phyloP scores from a whole-genome alignment of 441 rosid species.

The Croton laevigatus region DNA sequence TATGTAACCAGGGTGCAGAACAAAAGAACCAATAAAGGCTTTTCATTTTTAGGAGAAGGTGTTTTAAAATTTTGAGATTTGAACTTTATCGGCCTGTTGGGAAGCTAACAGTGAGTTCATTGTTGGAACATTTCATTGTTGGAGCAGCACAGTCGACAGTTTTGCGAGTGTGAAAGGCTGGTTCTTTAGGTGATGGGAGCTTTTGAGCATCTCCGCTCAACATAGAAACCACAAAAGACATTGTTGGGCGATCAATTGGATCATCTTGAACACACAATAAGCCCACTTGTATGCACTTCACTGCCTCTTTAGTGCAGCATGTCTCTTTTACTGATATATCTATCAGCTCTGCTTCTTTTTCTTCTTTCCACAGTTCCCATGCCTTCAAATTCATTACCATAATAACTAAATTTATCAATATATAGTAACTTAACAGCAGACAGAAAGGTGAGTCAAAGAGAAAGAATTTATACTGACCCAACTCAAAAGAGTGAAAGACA shows the following conservation, averaged over 20 bases:
- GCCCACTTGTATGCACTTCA: slow-evolving; percentile 8
- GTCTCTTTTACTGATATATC: neutral
- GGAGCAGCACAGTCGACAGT: neutral
- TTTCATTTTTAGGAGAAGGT: too few species aligned
- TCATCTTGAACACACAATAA: slow-evolving; percentile 8
- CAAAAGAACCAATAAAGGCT: too few species aligned
- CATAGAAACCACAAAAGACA: slow-evolving; percentile 13
- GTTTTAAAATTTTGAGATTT: too few species aligned
- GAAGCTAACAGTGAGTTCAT: slow-evolving; percentile 8
- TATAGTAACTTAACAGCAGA: too few species aligned
- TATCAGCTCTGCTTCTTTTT: slow-evolving; percentile 3
- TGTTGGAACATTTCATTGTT: neutral
- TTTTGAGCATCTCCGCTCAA: slow-evolving; percentile 9
- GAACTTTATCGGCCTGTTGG: neutral
- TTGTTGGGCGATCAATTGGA: slow-evolving; percentile 13
- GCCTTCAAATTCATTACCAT: neutral
- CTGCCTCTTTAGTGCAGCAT: slow-evolving; percentile 3
- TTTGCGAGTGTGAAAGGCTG: slow-evolving; percentile 6
- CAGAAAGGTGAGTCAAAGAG: too few species aligned
- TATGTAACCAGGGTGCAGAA: too few species aligned
- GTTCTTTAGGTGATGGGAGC: slow-evolving; percentile 10
- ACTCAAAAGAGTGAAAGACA: slow-evolving; percentile 9
- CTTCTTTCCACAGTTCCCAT: slow-evolving; percentile 14
- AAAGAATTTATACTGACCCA: slow-evolving; percentile 4
- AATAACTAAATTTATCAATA: too few species aligned